Conservation (phyloP, 345 rosid genomes). For the Microthlaspi erraticum region DNA sequence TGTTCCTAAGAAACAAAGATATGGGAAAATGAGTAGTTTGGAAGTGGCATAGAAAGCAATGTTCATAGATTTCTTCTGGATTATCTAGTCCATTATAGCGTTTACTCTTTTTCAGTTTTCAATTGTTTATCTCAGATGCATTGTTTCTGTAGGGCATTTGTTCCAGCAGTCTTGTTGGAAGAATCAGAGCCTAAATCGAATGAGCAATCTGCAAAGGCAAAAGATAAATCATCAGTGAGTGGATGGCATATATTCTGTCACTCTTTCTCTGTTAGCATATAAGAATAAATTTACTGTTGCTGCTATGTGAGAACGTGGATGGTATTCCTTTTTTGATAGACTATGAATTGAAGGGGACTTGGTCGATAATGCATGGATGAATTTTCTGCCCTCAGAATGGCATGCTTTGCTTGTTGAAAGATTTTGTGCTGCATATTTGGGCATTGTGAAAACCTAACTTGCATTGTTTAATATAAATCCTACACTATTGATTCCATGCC, state of each 20-base stretch:
- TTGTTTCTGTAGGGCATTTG: slow-evolving; percentile 82
- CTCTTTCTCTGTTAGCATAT: slow-evolving; percentile 32
- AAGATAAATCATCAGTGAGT: slow-evolving; percentile 76
- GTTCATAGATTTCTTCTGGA: slow-evolving; percentile 16
- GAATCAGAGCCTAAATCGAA: slow-evolving; percentile 81
- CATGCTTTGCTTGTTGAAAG: slow-evolving; percentile 17
- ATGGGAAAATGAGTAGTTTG: slow-evolving; percentile 20
- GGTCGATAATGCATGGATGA: slow-evolving; percentile 8
- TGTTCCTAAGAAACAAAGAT: slow-evolving; percentile 22
- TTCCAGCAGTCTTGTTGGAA: slow-evolving; percentile 95
- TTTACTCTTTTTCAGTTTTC: slow-evolving; percentile 5
- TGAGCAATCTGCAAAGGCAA: slow-evolving; percentile 74
- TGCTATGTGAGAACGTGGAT: slow-evolving; percentile 19
- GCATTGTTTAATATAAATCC: not conserved
- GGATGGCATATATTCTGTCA: slow-evolving; percentile 18
- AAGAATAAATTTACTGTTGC: slow-evolving; percentile 12
- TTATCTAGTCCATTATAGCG: slow-evolving; percentile 28
- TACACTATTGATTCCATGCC: slow-evolving; percentile 4
- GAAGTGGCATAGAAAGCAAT: slow-evolving; percentile 20
- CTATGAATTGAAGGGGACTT: slow-evolving; percentile 11
- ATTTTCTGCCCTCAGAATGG: slow-evolving; percentile 16
- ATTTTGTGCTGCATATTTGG: slow-evolving; percentile 19
- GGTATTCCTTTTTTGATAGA: slow-evolving; percentile 13
- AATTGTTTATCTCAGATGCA: slow-evolving; percentile 11
- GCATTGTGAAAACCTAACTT: slow-evolving; percentile 22